Evolutionary conservation across 495 filamentous ascomycete species (phyloP).

Genomic region (Neurospora sp.): DNA sequence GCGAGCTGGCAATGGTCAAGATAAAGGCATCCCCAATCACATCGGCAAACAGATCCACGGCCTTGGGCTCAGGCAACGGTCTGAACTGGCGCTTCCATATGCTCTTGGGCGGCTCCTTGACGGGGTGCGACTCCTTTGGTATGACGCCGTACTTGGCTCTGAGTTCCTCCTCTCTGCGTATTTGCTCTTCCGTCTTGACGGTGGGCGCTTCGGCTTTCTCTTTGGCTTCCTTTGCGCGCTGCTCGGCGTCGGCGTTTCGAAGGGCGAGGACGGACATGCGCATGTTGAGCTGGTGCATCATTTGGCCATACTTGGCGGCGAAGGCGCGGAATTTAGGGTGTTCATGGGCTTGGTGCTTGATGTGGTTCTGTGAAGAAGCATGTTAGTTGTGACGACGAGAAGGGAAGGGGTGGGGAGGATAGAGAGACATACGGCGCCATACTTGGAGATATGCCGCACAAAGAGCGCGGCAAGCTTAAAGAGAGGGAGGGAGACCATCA

Average conservation of each 20-base stretch:
- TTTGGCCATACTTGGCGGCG: slow-evolving; percentile 58
- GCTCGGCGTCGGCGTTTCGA: slow-evolving; percentile 59
- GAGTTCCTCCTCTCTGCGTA: slow-evolving; percentile 50
- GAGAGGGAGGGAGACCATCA: slow-evolving; percentile 42
- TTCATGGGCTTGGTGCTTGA: slow-evolving; percentile 90
- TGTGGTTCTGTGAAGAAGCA: slow-evolving; percentile 55
- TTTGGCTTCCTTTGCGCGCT: slow-evolving; percentile 41
- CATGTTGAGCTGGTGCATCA: slow-evolving; percentile 90
- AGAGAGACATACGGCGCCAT: slow-evolving; percentile 38
- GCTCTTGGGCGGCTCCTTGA: slow-evolving; percentile 26
- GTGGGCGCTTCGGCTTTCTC: slow-evolving; percentile 65
- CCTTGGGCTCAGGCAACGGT: slow-evolving; percentile 81
- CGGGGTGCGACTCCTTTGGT: slow-evolving; percentile 23
- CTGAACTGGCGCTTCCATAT: slow-evolving; percentile 46
- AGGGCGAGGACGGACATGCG: slow-evolving; percentile 74
- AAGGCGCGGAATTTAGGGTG: slow-evolving; percentile 80
- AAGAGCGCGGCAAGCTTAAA: slow-evolving; percentile 40
- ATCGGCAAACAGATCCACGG: slow-evolving; percentile 90
- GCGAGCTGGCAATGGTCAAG: slow-evolving; percentile 62
- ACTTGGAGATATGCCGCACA: slow-evolving; percentile 47
- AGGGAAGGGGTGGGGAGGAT: not conserved
- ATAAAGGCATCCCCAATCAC: slow-evolving; percentile 90
- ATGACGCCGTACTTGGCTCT: slow-evolving; percentile 30
- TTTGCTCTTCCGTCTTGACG: slow-evolving; percentile 68
- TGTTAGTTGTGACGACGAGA: not conserved